Percentiles rank a stretch among this genome's conserved stretches.
Evolutionary conservation across 176 grass and related monocot species (phyloP).

Genomic region (Secale cereale): DNA sequence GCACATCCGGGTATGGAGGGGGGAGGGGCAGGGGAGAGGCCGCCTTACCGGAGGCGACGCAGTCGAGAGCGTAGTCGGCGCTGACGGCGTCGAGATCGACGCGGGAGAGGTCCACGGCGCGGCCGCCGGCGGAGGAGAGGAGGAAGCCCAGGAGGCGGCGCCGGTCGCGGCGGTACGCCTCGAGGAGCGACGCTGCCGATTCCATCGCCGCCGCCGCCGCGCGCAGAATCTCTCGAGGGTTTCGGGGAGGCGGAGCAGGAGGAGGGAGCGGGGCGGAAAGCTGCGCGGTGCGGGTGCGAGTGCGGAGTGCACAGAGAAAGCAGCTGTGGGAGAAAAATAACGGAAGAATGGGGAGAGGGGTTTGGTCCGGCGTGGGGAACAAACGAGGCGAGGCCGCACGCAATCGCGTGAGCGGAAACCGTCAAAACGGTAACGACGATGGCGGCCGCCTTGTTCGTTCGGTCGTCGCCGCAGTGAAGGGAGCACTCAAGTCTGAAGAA

Average conservation of each 20-base stretch:
- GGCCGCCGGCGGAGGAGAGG: conserved; percentile 45
- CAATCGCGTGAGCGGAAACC: not conserved
- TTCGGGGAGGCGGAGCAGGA: conserved; percentile 6
- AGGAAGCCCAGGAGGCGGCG: conserved; percentile 74
- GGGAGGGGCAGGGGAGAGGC: not conserved
- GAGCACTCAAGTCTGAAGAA: not conserved
- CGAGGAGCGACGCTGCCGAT: conserved; percentile 41
- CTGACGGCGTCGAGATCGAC: conserved; percentile 77
- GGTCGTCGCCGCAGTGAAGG: not conserved
- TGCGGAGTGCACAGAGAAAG: conserved; percentile 14
- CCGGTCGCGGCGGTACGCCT: conserved; percentile 71
- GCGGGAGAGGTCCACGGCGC: conserved; percentile 48
- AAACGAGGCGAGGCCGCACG: conserved; percentile 20
- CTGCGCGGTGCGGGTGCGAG: not conserved
- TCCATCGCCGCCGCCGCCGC: conserved; percentile 39
- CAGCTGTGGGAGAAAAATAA: not conserved
- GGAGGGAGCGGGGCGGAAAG: not conserved
- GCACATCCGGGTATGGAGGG: not conserved
- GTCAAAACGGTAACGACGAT: not conserved
- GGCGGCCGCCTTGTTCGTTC: not conserved
- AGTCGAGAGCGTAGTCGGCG: conserved; percentile 72
- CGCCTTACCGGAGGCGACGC: conserved; percentile 57
- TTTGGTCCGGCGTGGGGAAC: not conserved
- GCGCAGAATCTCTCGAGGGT: conserved; percentile 8
- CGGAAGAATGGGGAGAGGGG: not conserved